Percentiles rank a stretch among this genome's conserved stretches.
Evolutionary conservation across 148 eudicot genomes (phyloP).

Genomic region (Tetragonia tetragonoides): DNA sequence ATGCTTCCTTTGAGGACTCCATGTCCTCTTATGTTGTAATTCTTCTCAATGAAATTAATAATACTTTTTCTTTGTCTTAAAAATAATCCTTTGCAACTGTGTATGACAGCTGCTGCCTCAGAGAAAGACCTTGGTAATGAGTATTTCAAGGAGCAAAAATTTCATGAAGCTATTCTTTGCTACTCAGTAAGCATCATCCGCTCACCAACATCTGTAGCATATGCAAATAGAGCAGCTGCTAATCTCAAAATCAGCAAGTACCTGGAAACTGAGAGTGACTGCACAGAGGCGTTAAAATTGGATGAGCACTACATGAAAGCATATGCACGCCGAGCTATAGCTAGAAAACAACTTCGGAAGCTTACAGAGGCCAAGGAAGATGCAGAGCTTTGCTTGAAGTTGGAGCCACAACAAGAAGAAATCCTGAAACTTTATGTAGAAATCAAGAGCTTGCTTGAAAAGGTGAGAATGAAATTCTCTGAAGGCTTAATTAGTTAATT

Average conservation of each 20-base stretch:
- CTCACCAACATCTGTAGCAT: neutral
- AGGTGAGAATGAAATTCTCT: neutral
- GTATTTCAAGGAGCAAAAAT: neutral
- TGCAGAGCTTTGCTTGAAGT: neutral
- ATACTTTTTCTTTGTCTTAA: too few species aligned
- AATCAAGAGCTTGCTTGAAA: neutral
- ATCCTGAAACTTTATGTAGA: neutral
- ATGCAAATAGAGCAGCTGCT: constrained; percentile 8
- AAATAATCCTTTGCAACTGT: neutral
- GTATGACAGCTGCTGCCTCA: neutral
- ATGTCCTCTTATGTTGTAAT: too few species aligned
- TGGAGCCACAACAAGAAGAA: neutral
- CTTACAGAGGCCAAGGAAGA: constrained; percentile 1
- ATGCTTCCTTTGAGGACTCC: too few species aligned
- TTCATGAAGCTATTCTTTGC: neutral
- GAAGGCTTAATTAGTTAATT: neutral
- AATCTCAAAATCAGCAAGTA: neutral
- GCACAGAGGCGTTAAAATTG: constrained; percentile 4
- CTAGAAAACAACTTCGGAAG: constrained; percentile 1
- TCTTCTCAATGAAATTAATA: too few species aligned
- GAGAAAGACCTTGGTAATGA: constrained; percentile 9
- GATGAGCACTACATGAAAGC: constrained; percentile 6
- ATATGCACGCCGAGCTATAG: constrained; percentile 6
- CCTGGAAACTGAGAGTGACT: neutral
- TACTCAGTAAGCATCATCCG: neutral